Conservation (phyloP, 2,329 filamentous ascomycete species). For the Lasiodiplodia hormozganensis region DNA sequence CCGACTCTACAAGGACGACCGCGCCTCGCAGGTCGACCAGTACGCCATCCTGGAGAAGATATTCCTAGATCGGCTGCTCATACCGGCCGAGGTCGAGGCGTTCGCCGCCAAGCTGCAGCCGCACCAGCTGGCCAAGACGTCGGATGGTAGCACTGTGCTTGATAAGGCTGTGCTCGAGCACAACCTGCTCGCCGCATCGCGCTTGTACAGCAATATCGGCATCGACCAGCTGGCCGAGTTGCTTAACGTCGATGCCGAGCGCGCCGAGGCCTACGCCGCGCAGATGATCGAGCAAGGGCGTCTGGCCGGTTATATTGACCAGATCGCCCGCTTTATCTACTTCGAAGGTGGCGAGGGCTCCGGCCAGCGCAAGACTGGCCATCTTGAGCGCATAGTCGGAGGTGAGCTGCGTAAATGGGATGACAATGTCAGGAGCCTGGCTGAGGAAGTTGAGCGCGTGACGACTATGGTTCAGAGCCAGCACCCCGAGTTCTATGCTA, state of each 20-base stretch:
- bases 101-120: conserved; percentile 82
- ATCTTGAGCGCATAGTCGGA: conserved; percentile 65
- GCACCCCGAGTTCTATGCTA: conserved; percentile 68
- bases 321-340: conserved; percentile 86
- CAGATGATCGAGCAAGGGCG: conserved; percentile 96
- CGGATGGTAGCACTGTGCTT: conserved; percentile 91
- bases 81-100: conserved; percentile 80
- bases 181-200: conserved; percentile 85
- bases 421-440: conserved; percentile 80
- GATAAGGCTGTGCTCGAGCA: conserved; percentile 95
- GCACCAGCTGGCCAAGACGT: conserved; percentile 88
- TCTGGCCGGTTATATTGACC: conserved; percentile 87
- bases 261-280: conserved; percentile 89
- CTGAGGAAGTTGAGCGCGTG: conserved; percentile 88
- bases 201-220: conserved; percentile 59
- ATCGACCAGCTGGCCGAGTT: conserved; percentile 75
- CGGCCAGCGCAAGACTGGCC: conserved; percentile 71
- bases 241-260: conserved; percentile 77
- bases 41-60: conserved; percentile 95
- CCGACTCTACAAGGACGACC: conserved; percentile 91
- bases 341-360: conserved; percentile 81
- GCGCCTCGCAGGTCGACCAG: conserved; percentile 76
- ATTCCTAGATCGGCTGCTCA: conserved; percentile 87
- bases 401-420: conserved; percentile 87
- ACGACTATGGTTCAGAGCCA: conserved; percentile 80